These are phyloP conservation scores for Tetracladium setigerum DNA, from an alignment of 495 filamentous ascomycete species.

Conservation along the genomic window DNA sequence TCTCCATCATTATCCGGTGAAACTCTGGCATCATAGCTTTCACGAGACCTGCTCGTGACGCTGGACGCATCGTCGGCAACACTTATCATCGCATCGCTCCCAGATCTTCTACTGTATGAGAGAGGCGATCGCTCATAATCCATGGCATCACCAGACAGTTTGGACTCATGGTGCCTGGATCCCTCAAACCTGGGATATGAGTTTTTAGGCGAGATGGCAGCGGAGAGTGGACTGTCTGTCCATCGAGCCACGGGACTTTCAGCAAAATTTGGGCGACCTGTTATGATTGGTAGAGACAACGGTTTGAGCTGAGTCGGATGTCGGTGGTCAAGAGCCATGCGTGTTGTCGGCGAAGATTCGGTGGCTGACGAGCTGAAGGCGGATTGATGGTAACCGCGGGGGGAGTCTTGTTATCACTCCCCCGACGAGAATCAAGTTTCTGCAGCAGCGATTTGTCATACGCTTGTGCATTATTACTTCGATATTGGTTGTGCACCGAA, in stretches of 20 bases:
- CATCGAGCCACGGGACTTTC: constrained; percentile 36
- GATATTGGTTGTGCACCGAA: constrained; percentile 37
- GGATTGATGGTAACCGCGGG: constrained; percentile 41
- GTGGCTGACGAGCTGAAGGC: constrained; percentile 42
- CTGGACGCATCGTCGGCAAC: constrained; percentile 19
- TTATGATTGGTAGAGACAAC: constrained; percentile 40
- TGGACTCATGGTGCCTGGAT: constrained; percentile 36
- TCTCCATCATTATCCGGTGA: constrained; percentile 49
- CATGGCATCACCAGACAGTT: constrained; percentile 38
- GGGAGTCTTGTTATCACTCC: constrained; percentile 43
- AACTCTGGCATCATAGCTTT: constrained; percentile 50
- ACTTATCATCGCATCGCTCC: constrained; percentile 17
- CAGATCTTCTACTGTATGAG: constrained; percentile 29
- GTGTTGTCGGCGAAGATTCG: constrained; percentile 38
- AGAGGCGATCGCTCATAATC: constrained; percentile 43
- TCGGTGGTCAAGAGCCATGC: constrained; percentile 26
- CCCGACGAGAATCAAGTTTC: constrained; percentile 60
- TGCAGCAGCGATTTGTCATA: constrained; percentile 77
- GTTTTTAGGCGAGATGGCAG: constrained; percentile 43
- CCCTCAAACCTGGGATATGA: constrained; percentile 8
- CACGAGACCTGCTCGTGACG: constrained; percentile 22
- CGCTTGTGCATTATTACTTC: constrained; percentile 56
- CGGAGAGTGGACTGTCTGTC: constrained; percentile 35
- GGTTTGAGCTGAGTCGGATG: constrained; percentile 21
- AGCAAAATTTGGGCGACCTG: constrained; percentile 25